A percentile compares a stretch with the other conserved stretches of the same genome.
Evolutionary conservation across 2,329 filamentous ascomycete genomes (phyloP).

Genomic region (Talaromyces rugulosus): DNA sequence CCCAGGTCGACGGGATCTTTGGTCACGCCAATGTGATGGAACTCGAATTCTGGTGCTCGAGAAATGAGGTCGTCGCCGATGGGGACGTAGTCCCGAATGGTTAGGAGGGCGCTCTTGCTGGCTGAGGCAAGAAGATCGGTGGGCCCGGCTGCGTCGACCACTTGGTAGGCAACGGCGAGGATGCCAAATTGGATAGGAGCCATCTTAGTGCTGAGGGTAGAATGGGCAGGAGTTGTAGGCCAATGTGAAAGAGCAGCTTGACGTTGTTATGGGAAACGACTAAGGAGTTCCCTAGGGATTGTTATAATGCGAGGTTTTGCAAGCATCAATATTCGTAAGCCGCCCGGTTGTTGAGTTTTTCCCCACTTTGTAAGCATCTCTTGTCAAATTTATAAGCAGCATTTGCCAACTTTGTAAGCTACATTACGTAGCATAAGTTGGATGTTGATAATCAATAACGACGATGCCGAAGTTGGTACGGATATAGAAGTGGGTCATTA

Average conservation of each 20-base stretch:
- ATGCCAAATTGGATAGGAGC: conserved; percentile 22
- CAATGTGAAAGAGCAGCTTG: too few species aligned
- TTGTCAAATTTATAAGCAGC: too few species aligned
- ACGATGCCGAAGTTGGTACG: too few species aligned
- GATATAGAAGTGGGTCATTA: too few species aligned
- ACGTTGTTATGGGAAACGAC: too few species aligned
- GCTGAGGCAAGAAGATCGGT: conserved; percentile 27
- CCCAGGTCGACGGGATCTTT: conserved; percentile 23
- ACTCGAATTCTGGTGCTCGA: conserved; percentile 25
- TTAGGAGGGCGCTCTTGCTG: conserved; percentile 16
- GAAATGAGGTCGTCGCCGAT: conserved; percentile 18
- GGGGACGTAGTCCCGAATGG: conserved; percentile 11
- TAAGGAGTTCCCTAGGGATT: too few species aligned
- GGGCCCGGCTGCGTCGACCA: conserved; percentile 30
- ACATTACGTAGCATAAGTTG: too few species aligned
- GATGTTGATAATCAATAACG: too few species aligned
- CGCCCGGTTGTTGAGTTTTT: neutral
- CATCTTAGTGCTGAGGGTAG: conserved; percentile 8
- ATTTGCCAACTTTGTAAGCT: too few species aligned
- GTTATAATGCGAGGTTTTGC: neutral
- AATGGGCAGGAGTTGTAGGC: too few species aligned
- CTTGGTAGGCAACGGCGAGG: conserved; percentile 29
- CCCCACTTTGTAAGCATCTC: neutral
- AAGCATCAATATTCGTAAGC: conserved; percentile 1
- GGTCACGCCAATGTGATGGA: conserved; percentile 34